phyloP scores from a whole-genome alignment of 208 protist species.

The Leishmania arabica region DNA sequence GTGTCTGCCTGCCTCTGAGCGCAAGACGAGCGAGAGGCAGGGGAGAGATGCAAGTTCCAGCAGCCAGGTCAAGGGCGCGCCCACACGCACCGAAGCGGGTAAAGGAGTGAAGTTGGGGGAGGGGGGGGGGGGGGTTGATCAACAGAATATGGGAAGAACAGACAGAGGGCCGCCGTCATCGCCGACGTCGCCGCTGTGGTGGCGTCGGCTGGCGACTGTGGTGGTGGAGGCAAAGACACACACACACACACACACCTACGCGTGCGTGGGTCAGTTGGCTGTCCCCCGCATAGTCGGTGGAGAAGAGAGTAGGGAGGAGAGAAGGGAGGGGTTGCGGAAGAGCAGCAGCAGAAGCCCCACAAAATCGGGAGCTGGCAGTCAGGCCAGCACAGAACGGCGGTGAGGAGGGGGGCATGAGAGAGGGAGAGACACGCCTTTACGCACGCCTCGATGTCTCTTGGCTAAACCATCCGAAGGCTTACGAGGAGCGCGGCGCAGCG shows the following conservation, averaged over 20 bases:
- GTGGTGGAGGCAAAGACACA: too few species aligned
- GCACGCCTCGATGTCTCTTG: background rate
- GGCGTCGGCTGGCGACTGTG: too few species aligned
- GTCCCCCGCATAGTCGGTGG: background rate
- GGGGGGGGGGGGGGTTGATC: too few species aligned
- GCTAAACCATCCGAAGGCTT: background rate
- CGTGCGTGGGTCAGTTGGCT: too few species aligned
- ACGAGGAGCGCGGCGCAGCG: background rate
- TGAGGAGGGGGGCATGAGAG: background rate
- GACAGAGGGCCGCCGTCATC: too few species aligned
- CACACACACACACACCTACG: too few species aligned
- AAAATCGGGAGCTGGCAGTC: background rate
- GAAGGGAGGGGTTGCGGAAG: background rate
- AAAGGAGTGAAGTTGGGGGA: too few species aligned
- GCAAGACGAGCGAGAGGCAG: background rate
- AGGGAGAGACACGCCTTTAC: background rate
- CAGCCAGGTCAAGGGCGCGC: too few species aligned
- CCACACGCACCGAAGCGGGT: too few species aligned
- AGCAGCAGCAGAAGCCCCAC: background rate
- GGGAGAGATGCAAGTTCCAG: background rate
- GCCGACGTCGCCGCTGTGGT: too few species aligned
- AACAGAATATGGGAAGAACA: too few species aligned
- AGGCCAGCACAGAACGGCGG: background rate
- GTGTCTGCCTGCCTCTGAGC: background rate
- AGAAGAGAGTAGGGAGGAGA: background rate